Evolutionary conservation across 2,329 filamentous ascomycete genomes (phyloP).

Genomic region (Sclerotinia sclerotiorum): DNA sequence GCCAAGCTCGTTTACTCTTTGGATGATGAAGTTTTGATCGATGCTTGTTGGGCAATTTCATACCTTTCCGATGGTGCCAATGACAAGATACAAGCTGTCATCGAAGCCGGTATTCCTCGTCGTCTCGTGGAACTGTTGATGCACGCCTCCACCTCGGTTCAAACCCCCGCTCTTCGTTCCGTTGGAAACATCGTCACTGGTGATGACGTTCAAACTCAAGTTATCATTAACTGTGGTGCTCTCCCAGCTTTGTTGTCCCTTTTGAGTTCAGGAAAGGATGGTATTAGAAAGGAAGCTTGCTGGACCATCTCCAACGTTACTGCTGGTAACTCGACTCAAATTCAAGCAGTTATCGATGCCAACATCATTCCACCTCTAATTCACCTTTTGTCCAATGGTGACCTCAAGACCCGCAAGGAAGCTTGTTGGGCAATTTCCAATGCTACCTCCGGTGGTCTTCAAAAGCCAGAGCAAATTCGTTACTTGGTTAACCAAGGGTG

Average conservation of each 20-base stretch:
- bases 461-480: constrained; percentile 98
- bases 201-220: constrained; percentile 97
- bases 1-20: constrained; percentile 98
- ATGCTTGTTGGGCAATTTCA: constrained; percentile 99
- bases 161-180: constrained; percentile 93
- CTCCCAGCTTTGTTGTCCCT: constrained; percentile 90
- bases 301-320: constrained; percentile 99
- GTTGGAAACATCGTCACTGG: constrained; percentile 99
- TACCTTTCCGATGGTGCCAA: constrained; percentile 98
- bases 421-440: constrained; percentile 99
- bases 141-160: constrained; percentile 96
- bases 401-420: constrained; percentile 99
- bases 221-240: constrained; percentile 98
- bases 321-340: constrained; percentile 95
- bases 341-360: constrained; percentile 93
- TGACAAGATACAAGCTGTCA: constrained; percentile 98
- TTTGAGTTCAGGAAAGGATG: constrained; percentile 95
- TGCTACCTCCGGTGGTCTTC: constrained; percentile 92
- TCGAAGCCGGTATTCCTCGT: constrained; percentile 95
- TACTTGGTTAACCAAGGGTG: constrained; percentile 91
- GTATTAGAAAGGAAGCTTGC: constrained; percentile 98
- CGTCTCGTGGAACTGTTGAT: constrained; percentile 95
- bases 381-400: constrained; percentile 91
- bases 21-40: constrained; percentile 96
- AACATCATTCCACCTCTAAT: constrained; percentile 97